These are phyloP conservation scores for Eimeria tenella DNA, from an alignment of 169 alveolate genomes.

Conservation along the genomic window DNA sequence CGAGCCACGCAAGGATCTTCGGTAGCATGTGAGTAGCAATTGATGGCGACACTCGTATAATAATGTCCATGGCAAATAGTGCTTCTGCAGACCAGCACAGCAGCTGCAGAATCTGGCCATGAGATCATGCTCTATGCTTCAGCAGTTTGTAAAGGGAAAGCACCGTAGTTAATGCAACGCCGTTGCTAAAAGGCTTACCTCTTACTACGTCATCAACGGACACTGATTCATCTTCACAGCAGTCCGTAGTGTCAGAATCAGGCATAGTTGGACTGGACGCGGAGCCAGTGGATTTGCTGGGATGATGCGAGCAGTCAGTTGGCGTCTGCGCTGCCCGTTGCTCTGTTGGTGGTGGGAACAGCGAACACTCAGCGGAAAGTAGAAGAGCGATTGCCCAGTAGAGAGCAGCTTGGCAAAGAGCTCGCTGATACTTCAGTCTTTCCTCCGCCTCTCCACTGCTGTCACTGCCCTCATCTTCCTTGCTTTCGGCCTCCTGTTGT, in stretches of 20 bases:
- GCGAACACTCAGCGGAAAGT: conserved; percentile 23
- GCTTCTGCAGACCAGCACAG: conserved; percentile 37
- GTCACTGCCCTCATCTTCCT: conserved; percentile 5
- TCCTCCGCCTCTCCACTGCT: conserved; percentile 45
- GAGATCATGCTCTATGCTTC: too few species aligned
- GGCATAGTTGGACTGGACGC: background rate
- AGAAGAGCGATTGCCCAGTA: conserved; percentile 32
- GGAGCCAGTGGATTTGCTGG: background rate
- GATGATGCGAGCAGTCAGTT: background rate
- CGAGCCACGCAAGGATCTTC: conserved; percentile 38
- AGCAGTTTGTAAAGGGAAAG: too few species aligned
- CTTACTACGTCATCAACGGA: conserved; percentile 23
- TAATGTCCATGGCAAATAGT: conserved; percentile 38
- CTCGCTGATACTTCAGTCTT: background rate
- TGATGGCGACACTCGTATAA: conserved; percentile 36
- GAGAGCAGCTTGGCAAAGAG: conserved; percentile 35
- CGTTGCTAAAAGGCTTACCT: background rate
- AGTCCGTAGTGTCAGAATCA: background rate
- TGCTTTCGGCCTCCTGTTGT: background rate
- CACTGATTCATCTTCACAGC: conserved; percentile 3
- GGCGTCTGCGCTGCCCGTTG: background rate
- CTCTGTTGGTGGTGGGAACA: background rate
- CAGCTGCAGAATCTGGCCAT: background rate
- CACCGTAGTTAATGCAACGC: too few species aligned
- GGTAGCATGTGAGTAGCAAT: conserved; percentile 48